Percentiles rank a stretch among this genome's conserved stretches.
These are phyloP conservation scores for Meyerozyma smithsonii DNA, from an alignment of 1,139 yeast genomes.

Conservation along the genomic window DNA sequence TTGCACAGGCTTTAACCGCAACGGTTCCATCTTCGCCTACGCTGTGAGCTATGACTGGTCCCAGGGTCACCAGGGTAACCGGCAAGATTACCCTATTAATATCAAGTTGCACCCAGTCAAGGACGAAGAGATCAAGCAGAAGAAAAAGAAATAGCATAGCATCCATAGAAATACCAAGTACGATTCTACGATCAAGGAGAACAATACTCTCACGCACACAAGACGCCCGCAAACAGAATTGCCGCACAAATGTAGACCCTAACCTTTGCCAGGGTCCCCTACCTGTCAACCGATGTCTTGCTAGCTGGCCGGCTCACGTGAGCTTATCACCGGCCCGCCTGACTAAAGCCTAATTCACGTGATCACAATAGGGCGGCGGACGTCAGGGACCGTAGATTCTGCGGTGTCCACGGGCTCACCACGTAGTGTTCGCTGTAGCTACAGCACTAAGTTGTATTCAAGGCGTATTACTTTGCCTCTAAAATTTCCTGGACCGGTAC, in stretches of 20 bases:
- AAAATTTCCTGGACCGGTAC: too few species aligned
- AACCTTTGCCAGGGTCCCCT: background rate
- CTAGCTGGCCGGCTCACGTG: background rate
- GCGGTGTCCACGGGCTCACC: too few species aligned
- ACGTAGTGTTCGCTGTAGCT: too few species aligned
- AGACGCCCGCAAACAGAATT: too few species aligned
- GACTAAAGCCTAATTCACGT: background rate
- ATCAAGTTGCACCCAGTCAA: conserved; percentile 80
- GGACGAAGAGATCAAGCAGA: conserved; percentile 84
- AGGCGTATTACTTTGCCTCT: too few species aligned
- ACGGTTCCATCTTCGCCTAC: conserved; percentile 84
- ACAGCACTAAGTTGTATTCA: too few species aligned
- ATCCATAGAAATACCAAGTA: too few species aligned
- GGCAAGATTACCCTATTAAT: conserved; percentile 67
- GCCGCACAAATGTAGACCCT: too few species aligned
- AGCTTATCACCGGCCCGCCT: background rate
- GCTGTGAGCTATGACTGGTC: conserved; percentile 96
- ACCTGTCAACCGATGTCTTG: background rate
- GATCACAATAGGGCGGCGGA: background rate
- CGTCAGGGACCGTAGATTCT: background rate
- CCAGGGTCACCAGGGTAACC: conserved; percentile 77
- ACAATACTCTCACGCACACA: too few species aligned
- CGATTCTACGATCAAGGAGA: too few species aligned
- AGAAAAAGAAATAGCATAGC: conserved; percentile 39
- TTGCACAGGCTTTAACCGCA: conserved; percentile 74